A percentile compares a stretch with the other conserved stretches of the same genome.
These are phyloP conservation scores for Cardamine resedifolia DNA, from an alignment of 345 rosid genomes.

Conservation along the genomic window DNA sequence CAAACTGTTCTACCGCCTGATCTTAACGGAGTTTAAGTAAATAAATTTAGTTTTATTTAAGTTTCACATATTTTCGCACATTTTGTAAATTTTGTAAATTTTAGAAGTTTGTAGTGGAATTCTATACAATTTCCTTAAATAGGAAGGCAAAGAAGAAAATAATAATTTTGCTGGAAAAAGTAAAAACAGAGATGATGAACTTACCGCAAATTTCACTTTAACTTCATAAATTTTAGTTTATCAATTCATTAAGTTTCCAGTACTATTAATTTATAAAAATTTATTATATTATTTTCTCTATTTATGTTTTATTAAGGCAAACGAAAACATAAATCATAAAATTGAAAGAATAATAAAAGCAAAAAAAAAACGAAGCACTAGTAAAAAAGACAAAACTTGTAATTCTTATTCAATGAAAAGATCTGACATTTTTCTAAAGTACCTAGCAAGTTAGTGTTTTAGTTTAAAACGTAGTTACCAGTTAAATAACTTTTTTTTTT, in stretches of 20 bases:
- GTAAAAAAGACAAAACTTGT: background rate
- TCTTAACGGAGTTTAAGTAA: too few species aligned
- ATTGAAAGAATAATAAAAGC: background rate
- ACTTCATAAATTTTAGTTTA: background rate
- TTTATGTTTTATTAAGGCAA: background rate
- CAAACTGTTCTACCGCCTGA: too few species aligned
- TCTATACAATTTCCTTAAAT: background rate
- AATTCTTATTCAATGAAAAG: background rate
- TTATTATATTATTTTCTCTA: background rate
- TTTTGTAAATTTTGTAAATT: background rate
- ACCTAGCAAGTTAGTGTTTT: background rate
- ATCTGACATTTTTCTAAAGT: background rate
- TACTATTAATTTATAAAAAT: background rate
- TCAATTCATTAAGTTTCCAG: background rate
- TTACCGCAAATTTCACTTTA: background rate
- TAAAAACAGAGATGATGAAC: background rate
- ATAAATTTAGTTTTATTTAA: background rate
- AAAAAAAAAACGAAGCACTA: background rate
- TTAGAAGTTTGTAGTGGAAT: background rate
- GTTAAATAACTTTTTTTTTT: too few species aligned
- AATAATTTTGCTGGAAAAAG: background rate
- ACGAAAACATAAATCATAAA: background rate
- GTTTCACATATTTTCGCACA: background rate
- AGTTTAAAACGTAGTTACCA: background rate
- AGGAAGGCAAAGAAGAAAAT: background rate